Conservation (phyloP, 345 rosid species). For the Schrenkiella parvula region DNA sequence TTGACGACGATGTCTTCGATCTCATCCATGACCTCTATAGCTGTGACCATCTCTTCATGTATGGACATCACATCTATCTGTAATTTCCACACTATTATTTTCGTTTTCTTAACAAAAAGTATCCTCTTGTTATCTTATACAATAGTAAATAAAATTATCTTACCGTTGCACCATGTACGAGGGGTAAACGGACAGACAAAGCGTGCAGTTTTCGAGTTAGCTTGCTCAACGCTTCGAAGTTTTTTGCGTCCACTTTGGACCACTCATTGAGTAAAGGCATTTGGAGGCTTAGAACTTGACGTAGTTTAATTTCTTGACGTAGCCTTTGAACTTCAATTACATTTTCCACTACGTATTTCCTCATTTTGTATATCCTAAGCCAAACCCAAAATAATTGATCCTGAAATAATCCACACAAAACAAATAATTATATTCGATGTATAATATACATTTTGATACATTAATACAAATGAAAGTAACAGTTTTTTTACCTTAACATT, state of each 20-base stretch:
- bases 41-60: conserved; percentile 45
- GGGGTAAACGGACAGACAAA: conserved; percentile 43
- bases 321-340: conserved; percentile 38
- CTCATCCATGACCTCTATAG: conserved; percentile 47
- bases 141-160: background rate
- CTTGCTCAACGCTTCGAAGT: conserved; percentile 54
- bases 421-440: background rate
- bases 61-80: conserved; percentile 50
- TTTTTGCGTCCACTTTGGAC: conserved; percentile 46
- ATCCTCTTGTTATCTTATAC: too few relatives aligned
- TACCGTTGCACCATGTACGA: conserved; percentile 53
- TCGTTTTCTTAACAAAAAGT: background rate
- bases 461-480: background rate
- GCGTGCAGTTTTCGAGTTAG: conserved; percentile 60
- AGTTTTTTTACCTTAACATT: conserved; percentile 42
- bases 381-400: conserved; percentile 49
- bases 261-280: conserved; percentile 48
- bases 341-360: conserved; percentile 40
- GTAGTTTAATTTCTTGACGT: conserved; percentile 43
- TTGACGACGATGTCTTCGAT: conserved; percentile 32
- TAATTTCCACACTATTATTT: background rate
- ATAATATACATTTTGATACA: background rate
- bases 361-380: conserved; percentile 42
- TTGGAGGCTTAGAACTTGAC: conserved; percentile 42
- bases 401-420: conserved; percentile 30